Evolutionary conservation across 768 basidiomycete species (phyloP).

Genomic region (Macrolepiota albuminosa): DNA sequence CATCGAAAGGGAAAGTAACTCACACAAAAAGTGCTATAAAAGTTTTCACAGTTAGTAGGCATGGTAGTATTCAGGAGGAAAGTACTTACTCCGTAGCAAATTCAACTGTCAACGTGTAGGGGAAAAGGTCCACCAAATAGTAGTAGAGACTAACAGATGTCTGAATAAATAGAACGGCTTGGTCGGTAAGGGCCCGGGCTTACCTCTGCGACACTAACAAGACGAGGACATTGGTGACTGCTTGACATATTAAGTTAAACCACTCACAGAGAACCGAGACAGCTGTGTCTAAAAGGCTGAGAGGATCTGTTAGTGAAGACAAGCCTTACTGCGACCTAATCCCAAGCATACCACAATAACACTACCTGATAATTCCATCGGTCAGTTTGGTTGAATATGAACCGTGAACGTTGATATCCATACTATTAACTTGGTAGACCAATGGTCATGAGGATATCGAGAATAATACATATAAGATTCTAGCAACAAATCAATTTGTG

Average conservation of each 20-base stretch:
- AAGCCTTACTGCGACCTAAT: neutral
- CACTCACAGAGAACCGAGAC: slow-evolving; percentile 12
- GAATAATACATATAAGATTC: slow-evolving; percentile 18
- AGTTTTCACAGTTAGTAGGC: neutral
- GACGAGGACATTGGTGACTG: neutral
- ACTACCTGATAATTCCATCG: neutral
- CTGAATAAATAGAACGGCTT: neutral
- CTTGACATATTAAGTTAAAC: neutral
- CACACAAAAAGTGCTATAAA: slow-evolving; percentile 12
- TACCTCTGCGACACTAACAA: slow-evolving; percentile 15
- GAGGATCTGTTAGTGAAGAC: neutral
- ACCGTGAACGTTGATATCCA: neutral
- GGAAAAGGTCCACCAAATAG: slow-evolving; percentile 17
- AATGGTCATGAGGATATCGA: slow-evolving; percentile 14
- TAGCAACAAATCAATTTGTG: neutral
- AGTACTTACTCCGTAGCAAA: slow-evolving; percentile 12
- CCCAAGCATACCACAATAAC: slow-evolving; percentile 1
- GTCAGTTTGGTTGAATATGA: neutral
- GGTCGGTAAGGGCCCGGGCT: neutral
- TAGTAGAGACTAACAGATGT: slow-evolving; percentile 9
- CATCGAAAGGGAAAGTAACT: neutral
- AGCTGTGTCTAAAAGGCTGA: slow-evolving; percentile 12
- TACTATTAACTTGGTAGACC: slow-evolving; percentile 9
- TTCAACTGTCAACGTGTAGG: slow-evolving; percentile 13
- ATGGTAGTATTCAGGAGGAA: neutral